Base-by-base conservation (phyloP, 352 stramenopile genomes). In the Phytophthora kernoviae region DNA sequence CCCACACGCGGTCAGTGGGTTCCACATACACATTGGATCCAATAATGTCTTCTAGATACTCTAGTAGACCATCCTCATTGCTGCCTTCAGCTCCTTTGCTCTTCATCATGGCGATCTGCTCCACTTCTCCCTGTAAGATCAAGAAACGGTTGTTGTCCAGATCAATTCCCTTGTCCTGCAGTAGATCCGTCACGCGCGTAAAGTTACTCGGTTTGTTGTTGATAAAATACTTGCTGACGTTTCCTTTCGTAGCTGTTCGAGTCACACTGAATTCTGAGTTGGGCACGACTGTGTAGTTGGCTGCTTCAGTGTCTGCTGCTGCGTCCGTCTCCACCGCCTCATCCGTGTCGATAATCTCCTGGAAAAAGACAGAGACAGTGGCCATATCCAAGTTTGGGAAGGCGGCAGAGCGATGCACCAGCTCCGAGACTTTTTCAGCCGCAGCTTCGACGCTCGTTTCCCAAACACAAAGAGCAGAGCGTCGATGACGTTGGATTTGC, bases 31-130 rank as follows among this genome's bases (percentile, higher is more conserved):
- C 96, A 66, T 99, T 99, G 14, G 84, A 98, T 56, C 98, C 98
- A 60, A 99, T 99, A 40, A 99, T 99, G 66, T 99, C 98, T 69
- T 99, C 98, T 7, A 99, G 71, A 72, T 99, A 99, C 75, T 99
- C 98, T 10, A 99, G 81, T 22, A 99, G 76, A 17, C 98, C 98
- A 49, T 99, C 97, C 60, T 99, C 97, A 54, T 98, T 91, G 48
- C 93, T 80, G 6, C 81, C 78, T 36, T 84, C 84, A 1, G 91
- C 87, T 11, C 90, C 96, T 73, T 99, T 99, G 74, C 97, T 98
- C 58, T 98, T 98, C 98, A 99, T 99, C 92, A 99, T 99, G 30
- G 94, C 96, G 62, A 99, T 99, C 87, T 99, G 97, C 70, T 99
- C 97, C 17, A 96, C 88, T 53, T 95, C 85, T 27, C 89, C 91